phyloP scores from a whole-genome alignment of 2,329 filamentous ascomycete genomes.

The Aphanocladium album region DNA sequence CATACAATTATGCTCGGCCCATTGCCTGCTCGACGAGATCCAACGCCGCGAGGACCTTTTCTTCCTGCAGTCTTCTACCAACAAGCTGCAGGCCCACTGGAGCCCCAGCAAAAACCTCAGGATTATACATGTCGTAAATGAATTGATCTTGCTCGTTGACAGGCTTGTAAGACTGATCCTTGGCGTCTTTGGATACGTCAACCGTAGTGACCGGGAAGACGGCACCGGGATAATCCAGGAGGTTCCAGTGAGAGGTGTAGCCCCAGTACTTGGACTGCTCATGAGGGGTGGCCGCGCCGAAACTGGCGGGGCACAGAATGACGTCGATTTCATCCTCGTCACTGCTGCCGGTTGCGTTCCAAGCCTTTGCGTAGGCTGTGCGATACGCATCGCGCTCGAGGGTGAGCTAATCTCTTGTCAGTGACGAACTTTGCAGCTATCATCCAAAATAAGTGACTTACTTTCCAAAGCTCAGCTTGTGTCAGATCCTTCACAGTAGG shows the following conservation, averaged over 20 bases:
- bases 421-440: background rate
- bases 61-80: conserved; percentile 25
- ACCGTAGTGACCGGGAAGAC: conserved; percentile 51
- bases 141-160: conserved; percentile 26
- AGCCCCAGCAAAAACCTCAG: conserved; percentile 21
- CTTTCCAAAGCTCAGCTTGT: conserved; percentile 37
- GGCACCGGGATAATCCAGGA: conserved; percentile 60
- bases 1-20: conserved; percentile 8
- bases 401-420: conserved; percentile 22
- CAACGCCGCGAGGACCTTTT: conserved; percentile 26
- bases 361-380: conserved; percentile 30
- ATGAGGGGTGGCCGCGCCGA: conserved; percentile 44
- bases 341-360: conserved; percentile 29
- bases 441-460: conserved; percentile 15
- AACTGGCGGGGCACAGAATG: conserved; percentile 55
- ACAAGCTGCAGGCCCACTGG: conserved; percentile 26
- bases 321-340: conserved; percentile 46
- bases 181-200: conserved; percentile 21
- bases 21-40: conserved; percentile 22
- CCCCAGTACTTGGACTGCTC: conserved; percentile 49
- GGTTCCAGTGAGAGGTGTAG: conserved; percentile 64
- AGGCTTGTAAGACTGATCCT: conserved; percentile 21
- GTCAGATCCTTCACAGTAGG: conserved; percentile 37
- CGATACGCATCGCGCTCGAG: conserved; percentile 36
- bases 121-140: conserved; percentile 24